phyloP scores from a whole-genome alignment of 176 grass and related monocot species.

The Ensete glaucum region DNA sequence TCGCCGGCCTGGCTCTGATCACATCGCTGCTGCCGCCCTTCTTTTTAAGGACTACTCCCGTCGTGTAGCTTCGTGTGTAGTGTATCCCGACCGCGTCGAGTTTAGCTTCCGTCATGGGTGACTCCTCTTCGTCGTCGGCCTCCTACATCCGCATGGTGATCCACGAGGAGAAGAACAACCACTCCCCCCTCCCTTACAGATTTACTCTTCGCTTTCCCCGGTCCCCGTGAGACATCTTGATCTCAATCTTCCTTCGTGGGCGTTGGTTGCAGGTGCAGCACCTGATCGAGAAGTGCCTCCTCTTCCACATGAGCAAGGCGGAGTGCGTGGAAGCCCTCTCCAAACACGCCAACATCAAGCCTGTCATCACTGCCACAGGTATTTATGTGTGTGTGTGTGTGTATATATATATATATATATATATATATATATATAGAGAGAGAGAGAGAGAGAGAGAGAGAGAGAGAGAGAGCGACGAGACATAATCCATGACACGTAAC shows the following conservation, averaged over 20 bases:
- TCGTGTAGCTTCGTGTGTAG: too few relatives aligned
- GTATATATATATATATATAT: too few relatives aligned
- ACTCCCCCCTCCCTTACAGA: too few relatives aligned
- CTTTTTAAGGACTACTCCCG: too few relatives aligned
- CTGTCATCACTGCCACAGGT: conserved; percentile 47
- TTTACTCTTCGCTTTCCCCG: too few relatives aligned
- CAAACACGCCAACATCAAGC: conserved; percentile 40
- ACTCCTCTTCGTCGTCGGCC: neutral
- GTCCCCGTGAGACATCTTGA: neutral
- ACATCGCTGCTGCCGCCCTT: too few relatives aligned
- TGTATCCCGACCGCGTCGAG: neutral
- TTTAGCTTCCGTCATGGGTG: neutral
- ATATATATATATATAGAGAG: too few relatives aligned
- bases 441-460: too few relatives aligned
- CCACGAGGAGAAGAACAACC: too few relatives aligned
- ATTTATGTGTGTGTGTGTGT: too few relatives aligned
- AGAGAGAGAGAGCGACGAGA: too few relatives aligned
- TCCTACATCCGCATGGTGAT: conserved; percentile 1
- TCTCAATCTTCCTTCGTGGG: neutral
- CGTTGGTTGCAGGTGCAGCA: conserved; percentile 32
- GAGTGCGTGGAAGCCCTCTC: conserved; percentile 40
- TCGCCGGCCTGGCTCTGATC: neutral
- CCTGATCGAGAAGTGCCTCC: conserved; percentile 41
- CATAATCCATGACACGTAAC: neutral
- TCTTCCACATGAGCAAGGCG: conserved; percentile 36